These are phyloP conservation scores for Licmophora abbreviata DNA, from an alignment of 108 stramenopile genomes.

Conservation along the genomic window DNA sequence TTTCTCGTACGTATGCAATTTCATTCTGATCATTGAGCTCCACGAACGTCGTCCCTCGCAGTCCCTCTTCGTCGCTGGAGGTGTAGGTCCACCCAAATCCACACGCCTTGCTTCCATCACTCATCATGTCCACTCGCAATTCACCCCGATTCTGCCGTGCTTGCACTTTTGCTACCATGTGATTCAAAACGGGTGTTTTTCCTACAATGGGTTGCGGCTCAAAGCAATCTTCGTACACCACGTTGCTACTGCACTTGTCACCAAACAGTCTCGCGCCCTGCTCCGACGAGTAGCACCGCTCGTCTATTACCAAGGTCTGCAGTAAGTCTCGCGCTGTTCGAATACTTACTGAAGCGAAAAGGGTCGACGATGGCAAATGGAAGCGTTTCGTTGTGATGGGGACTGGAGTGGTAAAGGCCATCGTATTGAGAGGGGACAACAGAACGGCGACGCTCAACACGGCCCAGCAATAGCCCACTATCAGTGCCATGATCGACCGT, in stretches of 20 bases:
- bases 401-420: no score
- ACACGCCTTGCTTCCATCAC: constrained; percentile 57
- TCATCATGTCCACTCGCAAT: constrained; percentile 57
- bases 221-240: constrained; percentile 64
- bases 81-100: constrained; percentile 81
- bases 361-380: no score
- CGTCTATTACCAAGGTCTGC: constrained; percentile 23
- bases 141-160: constrained; percentile 35
- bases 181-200: constrained; percentile 21
- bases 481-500: no score
- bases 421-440: no score
- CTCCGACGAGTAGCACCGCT: constrained; percentile 42
- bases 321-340: constrained; percentile 26
- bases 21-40: constrained; percentile 46
- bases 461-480: no score
- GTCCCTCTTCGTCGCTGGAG: constrained; percentile 36
- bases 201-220: constrained; percentile 62
- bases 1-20: constrained; percentile 65
- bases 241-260: constrained; percentile 48
- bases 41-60: constrained; percentile 73
- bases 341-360: no score
- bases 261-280: constrained; percentile 50
- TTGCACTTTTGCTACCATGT: constrained; percentile 23
- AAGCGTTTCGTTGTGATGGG: no score
- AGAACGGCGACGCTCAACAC: no score